phyloP scores from a whole-genome alignment of 768 basidiomycete genomes.

The Pleurotus sapidus region DNA sequence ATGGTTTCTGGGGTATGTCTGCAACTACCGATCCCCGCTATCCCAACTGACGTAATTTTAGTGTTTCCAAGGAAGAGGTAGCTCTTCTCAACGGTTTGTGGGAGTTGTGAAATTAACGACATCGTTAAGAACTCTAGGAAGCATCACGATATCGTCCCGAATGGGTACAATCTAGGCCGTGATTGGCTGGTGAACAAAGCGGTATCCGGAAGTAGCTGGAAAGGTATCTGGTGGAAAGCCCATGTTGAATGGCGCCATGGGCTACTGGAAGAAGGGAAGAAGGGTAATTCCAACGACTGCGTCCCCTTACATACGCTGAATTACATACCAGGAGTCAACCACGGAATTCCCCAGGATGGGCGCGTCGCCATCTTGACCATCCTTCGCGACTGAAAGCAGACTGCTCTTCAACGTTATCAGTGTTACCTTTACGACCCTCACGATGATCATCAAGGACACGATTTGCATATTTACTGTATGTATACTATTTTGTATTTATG shows the following conservation, averaged over 20 bases:
- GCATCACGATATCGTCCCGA: constrained; percentile 68
- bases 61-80: constrained; percentile 73
- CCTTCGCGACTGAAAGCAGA: neutral
- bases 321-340: constrained; percentile 61
- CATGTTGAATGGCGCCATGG: constrained; percentile 75
- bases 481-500: too few species aligned
- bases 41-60: constrained; percentile 19
- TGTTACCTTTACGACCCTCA: too few species aligned
- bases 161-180: constrained; percentile 81
- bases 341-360: constrained; percentile 80
- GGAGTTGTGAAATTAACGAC: too few species aligned
- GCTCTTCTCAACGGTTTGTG: constrained; percentile 1
- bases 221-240: constrained; percentile 70
- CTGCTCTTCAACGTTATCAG: too few species aligned
- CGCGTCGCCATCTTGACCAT: constrained; percentile 78
- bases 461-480: too few species aligned
- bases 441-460: too few species aligned
- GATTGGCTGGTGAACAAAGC: constrained; percentile 76
- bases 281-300: constrained; percentile 41
- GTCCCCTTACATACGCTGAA: neutral
- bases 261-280: constrained; percentile 62
- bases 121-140: constrained; percentile 46
- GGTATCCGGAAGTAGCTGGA: constrained; percentile 55
- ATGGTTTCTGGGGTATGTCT: constrained; percentile 78
- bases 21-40: neutral